Evolutionary conservation across 768 basidiomycete species (phyloP).

Genomic region (Tricholomella constricta): DNA sequence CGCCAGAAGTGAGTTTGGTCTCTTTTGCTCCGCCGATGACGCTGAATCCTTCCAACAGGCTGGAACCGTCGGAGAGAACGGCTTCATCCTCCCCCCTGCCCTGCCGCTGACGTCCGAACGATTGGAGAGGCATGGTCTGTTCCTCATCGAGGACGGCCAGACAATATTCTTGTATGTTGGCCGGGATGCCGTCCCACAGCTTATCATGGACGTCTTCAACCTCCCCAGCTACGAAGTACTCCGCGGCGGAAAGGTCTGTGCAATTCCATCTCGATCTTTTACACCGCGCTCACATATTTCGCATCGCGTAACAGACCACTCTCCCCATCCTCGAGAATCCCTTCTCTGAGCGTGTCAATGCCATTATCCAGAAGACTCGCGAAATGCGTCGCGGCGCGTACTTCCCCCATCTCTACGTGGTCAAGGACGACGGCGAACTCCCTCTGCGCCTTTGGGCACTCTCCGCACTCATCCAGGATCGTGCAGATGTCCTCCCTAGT

Average conservation of each 20-base stretch:
- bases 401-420: slow-evolving; percentile 91
- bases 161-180: slow-evolving; percentile 98
- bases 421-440: slow-evolving; percentile 98
- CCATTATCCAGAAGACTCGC: slow-evolving; percentile 90
- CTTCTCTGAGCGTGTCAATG: slow-evolving; percentile 95
- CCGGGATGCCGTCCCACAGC: slow-evolving; percentile 96
- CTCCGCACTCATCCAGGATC: slow-evolving; percentile 92
- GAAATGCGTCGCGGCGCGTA: slow-evolving; percentile 94
- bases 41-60: slow-evolving; percentile 48
- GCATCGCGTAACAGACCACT: slow-evolving; percentile 57
- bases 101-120: slow-evolving; percentile 94
- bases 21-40: neutral
- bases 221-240: slow-evolving; percentile 85
- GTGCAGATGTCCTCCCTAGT: slow-evolving; percentile 91
- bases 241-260: slow-evolving; percentile 86
- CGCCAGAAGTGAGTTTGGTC: slow-evolving; percentile 66
- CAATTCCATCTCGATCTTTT: neutral
- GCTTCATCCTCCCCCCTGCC: slow-evolving; percentile 84
- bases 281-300: neutral
- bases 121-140: slow-evolving; percentile 92
- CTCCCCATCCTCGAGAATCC: slow-evolving; percentile 90
- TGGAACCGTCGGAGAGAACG: slow-evolving; percentile 88
- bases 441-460: slow-evolving; percentile 94
- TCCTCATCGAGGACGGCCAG: slow-evolving; percentile 96
- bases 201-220: slow-evolving; percentile 93